Evolutionary conservation across 257 asterid genomes (phyloP), one percentile per base, ranked within the genome.

Genomic region (Solanum sparsipilum): DNA sequence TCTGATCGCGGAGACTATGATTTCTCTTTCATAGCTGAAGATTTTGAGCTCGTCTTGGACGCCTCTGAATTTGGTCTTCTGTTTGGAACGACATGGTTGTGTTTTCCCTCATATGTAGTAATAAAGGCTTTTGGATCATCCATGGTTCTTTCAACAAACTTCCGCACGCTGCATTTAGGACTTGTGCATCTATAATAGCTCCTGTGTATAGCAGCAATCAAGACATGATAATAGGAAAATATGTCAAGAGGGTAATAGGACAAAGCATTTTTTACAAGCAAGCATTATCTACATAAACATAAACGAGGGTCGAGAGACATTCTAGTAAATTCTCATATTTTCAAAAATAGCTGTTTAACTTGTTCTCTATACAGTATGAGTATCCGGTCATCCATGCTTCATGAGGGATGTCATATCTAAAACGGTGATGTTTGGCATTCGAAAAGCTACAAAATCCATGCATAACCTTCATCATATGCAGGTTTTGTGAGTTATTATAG

Each of bases 131-230:
- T 82, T 4, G 98, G 93, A 86, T 94, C 96, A 73, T 94, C 98
- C 3, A 94, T 90, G 32, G 93, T 93, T 89, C 98, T 93, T 88
- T 96, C 98, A 3, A 95, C 98, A 25, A 92, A 95, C 87, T 95
- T 95, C 85, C 97, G 91, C 87, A 92, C 93, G 7, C 91, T 93
- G 95, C 98, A 96, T 76, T 93, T 91, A 18, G 89, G 92, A 89
- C 86, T 94, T 11, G 98, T 96, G 92, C 98, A 96, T 89, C 94
- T 91, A 38, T 96, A 94, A 93, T 96, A 96, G 83, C 98, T 94
- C 95, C 99, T 96, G 95, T 90, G 3, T 10, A 27, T 9, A 82
- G 35, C 15, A 35, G 44, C 91, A 91, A 87, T 5, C 83, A 27
- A 35, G 58, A 27, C 46, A 73, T 29, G 70, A 35, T 44, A 16